These are phyloP conservation scores for Rhodamnia rubescens DNA, from an alignment of 345 rosid species.

Conservation along the genomic window DNA sequence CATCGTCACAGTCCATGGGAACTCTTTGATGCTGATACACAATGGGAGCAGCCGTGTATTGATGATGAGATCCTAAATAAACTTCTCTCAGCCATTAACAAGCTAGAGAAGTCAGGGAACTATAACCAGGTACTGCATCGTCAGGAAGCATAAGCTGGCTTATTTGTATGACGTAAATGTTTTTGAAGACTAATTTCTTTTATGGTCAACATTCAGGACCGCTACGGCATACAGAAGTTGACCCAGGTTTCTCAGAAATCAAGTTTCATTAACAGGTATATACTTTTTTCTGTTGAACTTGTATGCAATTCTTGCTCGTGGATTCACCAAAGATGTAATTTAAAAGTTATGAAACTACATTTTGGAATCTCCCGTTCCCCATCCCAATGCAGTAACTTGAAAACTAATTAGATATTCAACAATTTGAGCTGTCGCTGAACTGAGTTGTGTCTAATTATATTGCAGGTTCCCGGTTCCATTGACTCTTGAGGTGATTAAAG, in stretches of 20 bases:
- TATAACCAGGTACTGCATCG: slow-evolving; percentile 35
- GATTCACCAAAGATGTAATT: neutral
- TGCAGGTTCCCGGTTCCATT: slow-evolving; percentile 89
- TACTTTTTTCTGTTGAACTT: neutral
- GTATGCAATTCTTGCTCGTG: neutral
- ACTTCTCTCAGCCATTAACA: slow-evolving; percentile 44
- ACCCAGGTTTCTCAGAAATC: slow-evolving; percentile 60
- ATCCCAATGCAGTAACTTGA: neutral
- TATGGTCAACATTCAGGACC: slow-evolving; percentile 48
- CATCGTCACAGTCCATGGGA: slow-evolving; percentile 99
- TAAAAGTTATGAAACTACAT: neutral
- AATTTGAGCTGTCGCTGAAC: neutral
- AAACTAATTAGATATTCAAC: neutral
- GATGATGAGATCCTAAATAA: slow-evolving; percentile 39
- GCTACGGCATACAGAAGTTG: slow-evolving; percentile 66
- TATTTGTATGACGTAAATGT: neutral
- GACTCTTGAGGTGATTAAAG: slow-evolving; percentile 53
- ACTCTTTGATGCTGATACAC: slow-evolving; percentile 67
- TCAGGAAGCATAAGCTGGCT: neutral
- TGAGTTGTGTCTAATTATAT: neutral
- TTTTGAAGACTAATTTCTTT: neutral
- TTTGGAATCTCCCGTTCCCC: neutral
- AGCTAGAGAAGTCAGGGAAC: slow-evolving; percentile 51
- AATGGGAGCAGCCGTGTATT: slow-evolving; percentile 66
- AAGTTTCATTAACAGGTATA: slow-evolving; percentile 74